A percentile compares a stretch with the other conserved stretches of the same genome.
Conservation (phyloP, 495 filamentous ascomycete genomes). For the Jackrogersella multiformis region DNA sequence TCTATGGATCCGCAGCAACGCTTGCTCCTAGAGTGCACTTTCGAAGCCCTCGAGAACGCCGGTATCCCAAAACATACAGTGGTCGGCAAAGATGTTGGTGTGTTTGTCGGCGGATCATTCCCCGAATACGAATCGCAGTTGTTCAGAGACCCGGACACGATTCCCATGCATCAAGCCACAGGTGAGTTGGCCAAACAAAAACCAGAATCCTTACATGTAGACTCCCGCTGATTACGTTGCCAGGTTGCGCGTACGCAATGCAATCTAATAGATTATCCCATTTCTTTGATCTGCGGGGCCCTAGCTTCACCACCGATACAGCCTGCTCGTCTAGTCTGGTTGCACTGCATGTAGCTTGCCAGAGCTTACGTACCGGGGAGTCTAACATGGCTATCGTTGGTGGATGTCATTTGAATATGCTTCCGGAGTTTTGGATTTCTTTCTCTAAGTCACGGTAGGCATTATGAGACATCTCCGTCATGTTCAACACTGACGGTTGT, state of each 20-base stretch:
- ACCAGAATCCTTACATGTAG: not conserved
- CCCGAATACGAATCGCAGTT: slow-evolving; percentile 86
- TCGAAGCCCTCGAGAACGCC: slow-evolving; percentile 88
- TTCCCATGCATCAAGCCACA: slow-evolving; percentile 60
- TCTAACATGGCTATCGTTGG: slow-evolving; percentile 62
- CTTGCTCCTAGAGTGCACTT: slow-evolving; percentile 80
- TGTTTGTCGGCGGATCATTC: slow-evolving; percentile 86
- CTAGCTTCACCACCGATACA: slow-evolving; percentile 81
- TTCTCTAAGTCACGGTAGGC: slow-evolving; percentile 51
- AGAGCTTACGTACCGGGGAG: slow-evolving; percentile 71
- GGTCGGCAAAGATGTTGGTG: slow-evolving; percentile 77
- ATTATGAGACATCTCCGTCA: not conserved
- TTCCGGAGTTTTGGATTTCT: slow-evolving; percentile 65
- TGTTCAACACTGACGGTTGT: slow-evolving; percentile 53
- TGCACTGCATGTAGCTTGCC: slow-evolving; percentile 78
- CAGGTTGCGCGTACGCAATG: slow-evolving; percentile 60
- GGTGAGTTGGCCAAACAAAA: slow-evolving; percentile 62
- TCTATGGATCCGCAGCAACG: slow-evolving; percentile 88
- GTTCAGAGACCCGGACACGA: slow-evolving; percentile 75
- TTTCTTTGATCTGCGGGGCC: slow-evolving; percentile 66
- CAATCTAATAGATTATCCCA: slow-evolving; percentile 71
- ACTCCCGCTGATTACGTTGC: slow-evolving; percentile 47
- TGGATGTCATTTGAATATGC: slow-evolving; percentile 66
- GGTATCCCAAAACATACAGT: slow-evolving; percentile 82
- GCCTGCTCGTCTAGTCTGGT: slow-evolving; percentile 82